Evolutionary conservation across 805 yeast genomes (phyloP).

Genomic region (Blastobotrys americana): DNA sequence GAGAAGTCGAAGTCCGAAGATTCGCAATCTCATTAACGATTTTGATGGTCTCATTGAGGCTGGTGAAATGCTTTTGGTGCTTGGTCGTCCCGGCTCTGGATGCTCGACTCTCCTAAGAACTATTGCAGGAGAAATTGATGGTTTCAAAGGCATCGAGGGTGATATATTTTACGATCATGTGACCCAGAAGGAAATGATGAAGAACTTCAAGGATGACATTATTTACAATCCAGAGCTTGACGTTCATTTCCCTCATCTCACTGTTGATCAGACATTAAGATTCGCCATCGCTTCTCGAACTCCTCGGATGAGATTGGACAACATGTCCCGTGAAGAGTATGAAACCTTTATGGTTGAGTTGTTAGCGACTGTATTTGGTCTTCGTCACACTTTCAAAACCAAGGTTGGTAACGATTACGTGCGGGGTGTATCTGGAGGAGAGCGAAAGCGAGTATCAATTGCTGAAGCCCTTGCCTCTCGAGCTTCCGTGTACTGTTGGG

Average conservation of each 20-base stretch:
- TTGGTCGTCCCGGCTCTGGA: slow-evolving; percentile 76
- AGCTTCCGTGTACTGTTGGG: slow-evolving; percentile 63
- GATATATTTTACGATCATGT: slow-evolving; percentile 56
- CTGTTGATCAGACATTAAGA: slow-evolving; percentile 63
- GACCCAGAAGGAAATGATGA: slow-evolving; percentile 51
- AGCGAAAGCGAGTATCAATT: slow-evolving; percentile 75
- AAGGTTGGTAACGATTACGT: slow-evolving; percentile 56
- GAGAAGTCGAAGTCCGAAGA: slow-evolving; percentile 8
- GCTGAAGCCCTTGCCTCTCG: slow-evolving; percentile 67
- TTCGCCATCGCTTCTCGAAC: slow-evolving; percentile 67
- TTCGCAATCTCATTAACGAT: slow-evolving; percentile 23
- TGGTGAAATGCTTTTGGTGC: slow-evolving; percentile 63
- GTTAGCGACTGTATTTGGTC: slow-evolving; percentile 49
- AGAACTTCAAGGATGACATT: slow-evolving; percentile 45
- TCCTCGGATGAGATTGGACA: slow-evolving; percentile 47
- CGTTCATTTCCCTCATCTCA: slow-evolving; percentile 67
- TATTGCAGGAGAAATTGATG: slow-evolving; percentile 50
- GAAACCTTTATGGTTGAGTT: slow-evolving; percentile 43
- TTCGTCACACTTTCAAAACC: slow-evolving; percentile 52
- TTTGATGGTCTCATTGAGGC: slow-evolving; percentile 38
- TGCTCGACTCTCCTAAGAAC: slow-evolving; percentile 65
- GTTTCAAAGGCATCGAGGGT: slow-evolving; percentile 45
- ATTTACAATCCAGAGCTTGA: slow-evolving; percentile 43
- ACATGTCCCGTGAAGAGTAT: slow-evolving; percentile 42
- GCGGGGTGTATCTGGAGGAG: slow-evolving; percentile 81